A percentile compares a stretch with the other conserved stretches of the same genome.
Evolutionary conservation across 352 stramenopile species (phyloP).

Genomic region (Pythium apleroticum): DNA sequence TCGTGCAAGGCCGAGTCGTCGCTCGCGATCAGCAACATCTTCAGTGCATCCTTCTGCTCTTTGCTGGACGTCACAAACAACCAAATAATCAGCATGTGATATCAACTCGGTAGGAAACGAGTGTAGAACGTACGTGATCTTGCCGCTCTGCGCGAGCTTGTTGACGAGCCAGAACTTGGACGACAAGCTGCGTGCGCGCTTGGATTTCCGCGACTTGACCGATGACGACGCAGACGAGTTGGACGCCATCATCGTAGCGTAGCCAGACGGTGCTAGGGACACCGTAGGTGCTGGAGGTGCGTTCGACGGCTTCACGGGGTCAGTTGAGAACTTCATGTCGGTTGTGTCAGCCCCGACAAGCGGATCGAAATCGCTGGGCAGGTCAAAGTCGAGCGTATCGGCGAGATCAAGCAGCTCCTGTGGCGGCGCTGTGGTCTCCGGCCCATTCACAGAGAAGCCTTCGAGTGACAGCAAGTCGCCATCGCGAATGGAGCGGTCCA

Average conservation of each 20-base stretch:
- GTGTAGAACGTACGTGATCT: constrained; percentile 51
- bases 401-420: constrained; percentile 71
- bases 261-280: constrained; percentile 22
- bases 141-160: constrained; percentile 73
- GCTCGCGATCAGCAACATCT: constrained; percentile 75
- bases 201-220: constrained; percentile 48
- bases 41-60: constrained; percentile 81
- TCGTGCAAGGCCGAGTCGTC: constrained; percentile 70
- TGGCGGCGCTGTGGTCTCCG: constrained; percentile 46
- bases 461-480: constrained; percentile 76
- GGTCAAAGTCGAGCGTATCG: constrained; percentile 63
- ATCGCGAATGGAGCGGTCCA: constrained; percentile 82
- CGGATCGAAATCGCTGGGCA: constrained; percentile 42
- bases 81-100: background rate
- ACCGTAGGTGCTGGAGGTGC: constrained; percentile 4
- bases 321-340: constrained; percentile 23
- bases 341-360: constrained; percentile 12
- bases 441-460: constrained; percentile 38
- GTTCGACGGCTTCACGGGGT: constrained; percentile 19
- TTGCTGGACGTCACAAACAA: constrained; percentile 32
- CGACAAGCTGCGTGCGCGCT: constrained; percentile 70
- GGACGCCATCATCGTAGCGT: constrained; percentile 10
- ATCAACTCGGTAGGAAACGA: background rate
- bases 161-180: constrained; percentile 88
- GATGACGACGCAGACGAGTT: constrained; percentile 8